Base-by-base conservation (phyloP, 768 basidiomycete species). In the Suillus tomentosus region DNA sequence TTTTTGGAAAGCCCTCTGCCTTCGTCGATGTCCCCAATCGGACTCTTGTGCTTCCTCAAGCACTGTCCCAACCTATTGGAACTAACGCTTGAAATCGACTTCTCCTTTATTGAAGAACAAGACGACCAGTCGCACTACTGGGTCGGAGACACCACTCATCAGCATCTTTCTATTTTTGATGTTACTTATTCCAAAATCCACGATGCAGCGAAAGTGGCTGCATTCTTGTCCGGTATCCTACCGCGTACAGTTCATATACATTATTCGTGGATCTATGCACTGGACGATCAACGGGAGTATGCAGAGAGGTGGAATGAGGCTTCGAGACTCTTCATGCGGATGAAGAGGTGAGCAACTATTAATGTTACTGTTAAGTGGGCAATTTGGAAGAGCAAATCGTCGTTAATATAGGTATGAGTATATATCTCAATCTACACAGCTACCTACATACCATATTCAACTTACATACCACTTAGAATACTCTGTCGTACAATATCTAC, bases 151-250 rank as follows among this genome's bases (percentile, higher is more conserved):
- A 19, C 6, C 17, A 42, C 17, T 24, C 40, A 42, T 39, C 17
- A 1, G 3, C 24, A n/a, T 7, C 57, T 58, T 58, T 27, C 24
- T 13, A 11, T 27, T 10, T 31, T 58, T 24, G 71, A 71, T 15
- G 45, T 63, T 11, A 37, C 40, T 22, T 67, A 69, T 57, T 74
- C 74, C 15, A 7, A 22, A 10, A 73, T 76, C 62, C 3, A 34
- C 22, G 45, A 22, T 51, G 73, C 73, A 13, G 13, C 62, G 53
- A 37, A 64, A 36, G 43, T 76, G 0, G 71, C 73, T 8, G 69
- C 69, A 61, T 76, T 76, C 40, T 47, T 74, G 62, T 71, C 71
- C 22, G 69, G 71, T 6, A 55, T 74, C n/a, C 68, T 67, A 60
- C 74, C 73, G 2, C 55, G 64, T 34, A 10, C 72, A 42, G 48